Evolutionary conservation across 495 filamentous ascomycete genomes (phyloP).

Genomic region (Apiosordaria backusii): DNA sequence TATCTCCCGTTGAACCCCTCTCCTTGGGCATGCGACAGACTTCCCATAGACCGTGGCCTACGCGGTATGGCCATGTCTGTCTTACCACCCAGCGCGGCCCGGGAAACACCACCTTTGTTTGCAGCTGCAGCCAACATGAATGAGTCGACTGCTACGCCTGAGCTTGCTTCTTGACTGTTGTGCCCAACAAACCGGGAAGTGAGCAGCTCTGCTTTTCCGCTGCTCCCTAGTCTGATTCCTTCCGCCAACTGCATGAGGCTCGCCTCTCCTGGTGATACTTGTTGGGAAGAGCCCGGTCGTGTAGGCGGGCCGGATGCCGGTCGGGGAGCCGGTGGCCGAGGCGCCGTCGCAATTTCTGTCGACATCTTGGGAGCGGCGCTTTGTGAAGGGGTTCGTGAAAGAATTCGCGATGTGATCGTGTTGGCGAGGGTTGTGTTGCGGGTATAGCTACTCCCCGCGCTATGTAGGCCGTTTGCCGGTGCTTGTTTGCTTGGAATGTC

Average conservation of each 20-base stretch:
- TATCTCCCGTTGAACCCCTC: conserved; percentile 1
- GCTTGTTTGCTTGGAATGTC: conserved; percentile 1
- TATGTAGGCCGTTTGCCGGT: conserved; percentile 5
- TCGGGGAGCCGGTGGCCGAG: no score
- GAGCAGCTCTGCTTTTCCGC: conserved; percentile 46
- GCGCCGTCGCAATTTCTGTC: conserved; percentile 49
- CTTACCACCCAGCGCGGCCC: conserved; percentile 17
- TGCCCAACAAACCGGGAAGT: conserved; percentile 49
- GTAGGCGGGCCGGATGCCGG: not conserved
- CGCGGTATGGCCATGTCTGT: conserved; percentile 15
- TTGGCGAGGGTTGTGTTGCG: conserved; percentile 38
- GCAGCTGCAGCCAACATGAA: conserved; percentile 24
- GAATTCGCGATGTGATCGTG: conserved; percentile 55
- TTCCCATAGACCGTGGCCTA: conserved; percentile 29
- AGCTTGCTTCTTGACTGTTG: conserved; percentile 38
- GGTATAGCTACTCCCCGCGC: conserved; percentile 16
- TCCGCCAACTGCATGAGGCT: conserved; percentile 17
- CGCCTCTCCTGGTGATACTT: conserved; percentile 33
- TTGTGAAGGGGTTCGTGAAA: conserved; percentile 54
- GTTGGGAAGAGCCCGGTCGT: conserved; percentile 36
- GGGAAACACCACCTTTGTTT: conserved; percentile 16
- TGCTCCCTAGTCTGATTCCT: conserved; percentile 37
- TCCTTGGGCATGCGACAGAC: conserved; percentile 21
- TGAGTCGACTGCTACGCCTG: conserved; percentile 28
- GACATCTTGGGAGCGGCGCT: conserved; percentile 60